Conservation (phyloP, 306 rosid species). For the Sindora glabra region DNA sequence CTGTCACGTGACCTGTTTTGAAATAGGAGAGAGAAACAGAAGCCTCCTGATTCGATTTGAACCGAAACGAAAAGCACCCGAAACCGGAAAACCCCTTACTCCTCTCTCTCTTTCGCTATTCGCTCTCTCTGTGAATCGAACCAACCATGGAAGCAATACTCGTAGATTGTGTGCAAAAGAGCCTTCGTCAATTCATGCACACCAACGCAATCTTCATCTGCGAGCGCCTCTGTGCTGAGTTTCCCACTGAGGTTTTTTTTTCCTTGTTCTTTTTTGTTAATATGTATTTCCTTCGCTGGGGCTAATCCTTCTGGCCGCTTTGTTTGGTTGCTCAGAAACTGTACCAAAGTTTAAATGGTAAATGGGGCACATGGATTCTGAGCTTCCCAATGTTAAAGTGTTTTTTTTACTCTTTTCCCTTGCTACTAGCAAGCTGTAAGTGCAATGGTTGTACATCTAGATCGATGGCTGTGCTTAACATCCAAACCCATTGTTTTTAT, state of each 20-base stretch:
- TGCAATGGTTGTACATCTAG: neutral
- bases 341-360: neutral
- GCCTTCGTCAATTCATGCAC: constrained; percentile 74
- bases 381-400: neutral
- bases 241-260: constrained; percentile 53
- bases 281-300: neutral
- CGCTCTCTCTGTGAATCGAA: no score
- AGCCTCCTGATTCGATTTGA: neutral
- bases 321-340: constrained; percentile 10
- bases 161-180: constrained; percentile 60
- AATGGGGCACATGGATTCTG: neutral
- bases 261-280: neutral
- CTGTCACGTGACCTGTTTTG: constrained; percentile 9
- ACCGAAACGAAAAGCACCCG: neutral
- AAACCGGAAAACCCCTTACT: neutral
- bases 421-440: neutral
- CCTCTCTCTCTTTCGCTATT: neutral
- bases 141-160: constrained; percentile 72
- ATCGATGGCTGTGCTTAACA: constrained; percentile 17
- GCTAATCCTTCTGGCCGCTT: neutral
- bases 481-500: constrained; percentile 4
- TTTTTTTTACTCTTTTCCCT: neutral
- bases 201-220: constrained; percentile 84
- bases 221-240: constrained; percentile 90
- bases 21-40: neutral